These are phyloP conservation scores for Saturnispora halmiae DNA, from an alignment of 805 yeast species.

Conservation along the genomic window DNA sequence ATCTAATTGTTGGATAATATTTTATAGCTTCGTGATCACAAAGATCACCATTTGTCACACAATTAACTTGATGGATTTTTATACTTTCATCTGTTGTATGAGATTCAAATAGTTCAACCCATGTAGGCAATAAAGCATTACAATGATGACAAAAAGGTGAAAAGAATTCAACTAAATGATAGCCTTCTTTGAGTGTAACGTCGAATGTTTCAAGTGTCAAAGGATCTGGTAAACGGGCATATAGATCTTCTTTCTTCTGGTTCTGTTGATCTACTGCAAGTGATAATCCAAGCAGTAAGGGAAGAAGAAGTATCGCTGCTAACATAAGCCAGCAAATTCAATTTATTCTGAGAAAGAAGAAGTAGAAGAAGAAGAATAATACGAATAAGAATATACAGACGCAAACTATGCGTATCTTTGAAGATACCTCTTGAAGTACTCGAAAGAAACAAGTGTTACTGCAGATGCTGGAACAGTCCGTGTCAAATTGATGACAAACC, in stretches of 20 bases:
- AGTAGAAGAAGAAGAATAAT: background rate
- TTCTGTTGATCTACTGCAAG: background rate
- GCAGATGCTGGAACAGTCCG: constrained; percentile 94
- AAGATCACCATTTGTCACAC: constrained; percentile 78
- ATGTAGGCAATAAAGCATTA: constrained; percentile 64
- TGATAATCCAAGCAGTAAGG: background rate
- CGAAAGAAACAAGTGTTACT: constrained; percentile 89
- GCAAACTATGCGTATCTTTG: constrained; percentile 15
- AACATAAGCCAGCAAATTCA: background rate
- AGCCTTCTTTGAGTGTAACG: constrained; percentile 37
- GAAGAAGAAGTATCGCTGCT: background rate
- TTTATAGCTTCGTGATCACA: constrained; percentile 58
- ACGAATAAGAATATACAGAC: background rate
- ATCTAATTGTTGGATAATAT: constrained; percentile 61
- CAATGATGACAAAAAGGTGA: constrained; percentile 91
- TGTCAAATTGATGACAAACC: constrained; percentile 74
- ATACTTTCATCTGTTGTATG: constrained; percentile 36
- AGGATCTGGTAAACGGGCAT: constrained; percentile 36
- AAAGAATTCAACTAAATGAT: constrained; percentile 76
- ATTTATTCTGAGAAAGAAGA: background rate
- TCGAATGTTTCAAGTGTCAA: constrained; percentile 46
- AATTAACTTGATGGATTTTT: constrained; percentile 58
- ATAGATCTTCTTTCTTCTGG: constrained; percentile 11
- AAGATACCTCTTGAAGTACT: constrained; percentile 57
- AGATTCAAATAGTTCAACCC: constrained; percentile 57